A percentile compares a stretch with the other conserved stretches of the same genome.
Evolutionary conservation across 768 basidiomycete species (phyloP).

Genomic region (Pleurotus tuoliensis): DNA sequence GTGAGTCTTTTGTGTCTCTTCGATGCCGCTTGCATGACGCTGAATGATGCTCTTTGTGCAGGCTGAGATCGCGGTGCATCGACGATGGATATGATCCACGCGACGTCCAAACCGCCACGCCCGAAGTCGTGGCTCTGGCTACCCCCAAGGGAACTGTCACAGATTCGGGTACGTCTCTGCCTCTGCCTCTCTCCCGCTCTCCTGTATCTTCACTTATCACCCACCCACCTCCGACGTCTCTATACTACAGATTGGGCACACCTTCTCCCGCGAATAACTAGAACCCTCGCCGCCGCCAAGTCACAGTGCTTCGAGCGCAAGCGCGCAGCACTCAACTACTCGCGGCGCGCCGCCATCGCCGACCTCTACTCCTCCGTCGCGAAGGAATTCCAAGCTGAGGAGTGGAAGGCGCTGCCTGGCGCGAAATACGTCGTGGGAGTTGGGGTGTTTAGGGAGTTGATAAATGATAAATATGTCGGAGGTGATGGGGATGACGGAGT

Average conservation of each 20-base stretch:
- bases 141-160: not conserved
- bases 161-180: not conserved
- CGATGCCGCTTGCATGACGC: not conserved
- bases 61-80: not conserved
- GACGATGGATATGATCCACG: not conserved
- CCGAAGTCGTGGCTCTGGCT: not conserved
- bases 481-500: no score
- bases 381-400: not conserved
- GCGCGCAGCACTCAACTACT: not conserved
- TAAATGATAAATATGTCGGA: not conserved
- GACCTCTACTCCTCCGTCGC: not conserved
- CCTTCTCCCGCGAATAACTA: not conserved
- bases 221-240: no score
- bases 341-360: not conserved
- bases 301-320: not conserved
- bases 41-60: not conserved
- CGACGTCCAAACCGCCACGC: not conserved
- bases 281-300: not conserved
- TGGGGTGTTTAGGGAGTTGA: not conserved
- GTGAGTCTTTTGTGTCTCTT: not conserved
- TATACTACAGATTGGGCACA: not conserved
- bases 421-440: not conserved
- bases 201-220: not conserved
- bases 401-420: not conserved
- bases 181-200: not conserved